Conservation (phyloP, 192 early-diverging fungal genomes). For the Backusella sp. region DNA sequence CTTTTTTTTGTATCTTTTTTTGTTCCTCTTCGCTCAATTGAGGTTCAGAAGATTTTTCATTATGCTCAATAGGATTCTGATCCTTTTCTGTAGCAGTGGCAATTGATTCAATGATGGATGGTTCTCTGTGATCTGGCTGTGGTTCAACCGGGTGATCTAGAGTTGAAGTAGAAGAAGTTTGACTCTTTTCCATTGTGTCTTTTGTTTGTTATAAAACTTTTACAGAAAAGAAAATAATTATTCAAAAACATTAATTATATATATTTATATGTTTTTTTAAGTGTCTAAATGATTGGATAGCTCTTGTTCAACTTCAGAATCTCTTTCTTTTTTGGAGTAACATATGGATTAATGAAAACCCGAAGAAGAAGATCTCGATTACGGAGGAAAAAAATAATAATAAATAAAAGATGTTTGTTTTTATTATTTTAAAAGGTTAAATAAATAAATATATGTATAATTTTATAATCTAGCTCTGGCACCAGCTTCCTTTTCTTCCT, state of each 20-base stretch:
- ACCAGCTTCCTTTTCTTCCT: conserved; percentile 12
- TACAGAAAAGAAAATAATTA: neutral
- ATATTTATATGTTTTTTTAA: neutral
- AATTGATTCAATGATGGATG: neutral
- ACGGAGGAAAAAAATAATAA: neutral
- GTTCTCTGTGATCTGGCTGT: neutral
- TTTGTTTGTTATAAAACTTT: neutral
- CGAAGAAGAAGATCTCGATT: conserved; percentile 5
- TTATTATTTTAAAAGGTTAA: conserved; percentile 8
- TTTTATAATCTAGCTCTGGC: conserved; percentile 14
- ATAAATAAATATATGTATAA: neutral
- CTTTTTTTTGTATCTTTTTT: neutral
- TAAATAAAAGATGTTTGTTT: neutral
- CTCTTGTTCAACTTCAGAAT: conserved; percentile 2
- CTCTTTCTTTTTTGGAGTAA: neutral
- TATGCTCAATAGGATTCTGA: neutral
- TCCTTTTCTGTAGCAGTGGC: neutral
- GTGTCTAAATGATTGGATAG: neutral
- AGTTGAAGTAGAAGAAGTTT: neutral
- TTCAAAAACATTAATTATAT: neutral
- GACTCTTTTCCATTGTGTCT: neutral
- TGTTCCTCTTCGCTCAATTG: neutral
- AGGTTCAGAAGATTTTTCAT: neutral
- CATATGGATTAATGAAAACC: neutral
- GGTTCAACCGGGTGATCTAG: neutral